Evolutionary conservation across 108 stramenopile species (phyloP).

Genomic region (Nitzschia sp.): DNA sequence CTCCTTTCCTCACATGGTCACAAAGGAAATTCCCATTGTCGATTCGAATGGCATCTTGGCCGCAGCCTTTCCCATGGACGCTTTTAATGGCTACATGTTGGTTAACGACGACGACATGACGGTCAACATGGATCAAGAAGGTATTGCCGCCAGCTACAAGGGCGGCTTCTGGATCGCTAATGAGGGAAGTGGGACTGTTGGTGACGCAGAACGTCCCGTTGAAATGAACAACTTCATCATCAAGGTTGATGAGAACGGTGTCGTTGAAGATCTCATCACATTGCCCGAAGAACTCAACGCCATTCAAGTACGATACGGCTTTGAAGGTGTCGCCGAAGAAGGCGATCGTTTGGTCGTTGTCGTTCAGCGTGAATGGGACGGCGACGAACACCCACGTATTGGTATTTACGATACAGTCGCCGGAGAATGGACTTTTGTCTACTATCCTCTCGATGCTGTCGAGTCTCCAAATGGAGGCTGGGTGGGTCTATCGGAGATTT

Average conservation of each 20-base stretch:
- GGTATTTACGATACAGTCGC: conserved; percentile 38
- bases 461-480: conserved; percentile 64
- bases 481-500: conserved; percentile 70
- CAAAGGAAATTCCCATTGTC: conserved; percentile 31
- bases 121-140: conserved; percentile 76
- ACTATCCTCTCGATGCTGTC: conserved; percentile 52
- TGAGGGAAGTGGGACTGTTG: conserved; percentile 63
- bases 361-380: conserved; percentile 44
- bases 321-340: conserved; percentile 70
- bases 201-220: conserved; percentile 38
- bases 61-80: not conserved
- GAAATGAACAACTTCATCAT: conserved; percentile 45
- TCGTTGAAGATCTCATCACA: conserved; percentile 38
- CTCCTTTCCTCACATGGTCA: conserved; percentile 28
- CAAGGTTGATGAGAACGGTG: conserved; percentile 38
- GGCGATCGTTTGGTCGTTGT: conserved; percentile 46
- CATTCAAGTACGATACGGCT: conserved; percentile 49
- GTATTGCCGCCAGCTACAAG: conserved; percentile 42
- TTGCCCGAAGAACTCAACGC: conserved; percentile 49
- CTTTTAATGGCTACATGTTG: conserved; percentile 6
- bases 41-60: conserved; percentile 39
- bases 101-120: conserved; percentile 62
- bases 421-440: conserved; percentile 42
- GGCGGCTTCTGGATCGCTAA: conserved; percentile 50
- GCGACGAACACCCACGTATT: conserved; percentile 42